Percentiles rank a stretch among this genome's conserved stretches.
Evolutionary conservation across 495 filamentous ascomycete genomes (phyloP).

Genomic region (Aspergillus bertholletiae): DNA sequence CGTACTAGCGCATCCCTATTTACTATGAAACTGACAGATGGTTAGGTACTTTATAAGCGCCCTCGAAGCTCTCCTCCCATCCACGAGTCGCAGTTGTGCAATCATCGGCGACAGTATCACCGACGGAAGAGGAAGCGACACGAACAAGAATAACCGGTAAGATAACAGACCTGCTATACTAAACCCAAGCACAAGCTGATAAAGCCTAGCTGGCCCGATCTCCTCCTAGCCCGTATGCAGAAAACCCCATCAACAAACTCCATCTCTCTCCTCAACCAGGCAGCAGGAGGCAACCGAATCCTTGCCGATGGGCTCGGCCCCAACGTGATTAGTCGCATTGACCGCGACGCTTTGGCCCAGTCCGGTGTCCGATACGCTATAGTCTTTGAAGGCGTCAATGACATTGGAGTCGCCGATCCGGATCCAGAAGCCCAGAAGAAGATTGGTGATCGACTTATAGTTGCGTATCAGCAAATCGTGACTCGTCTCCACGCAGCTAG

Average conservation of each 20-base stretch:
- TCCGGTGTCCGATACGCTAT: constrained; percentile 58
- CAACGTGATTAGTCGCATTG: constrained; percentile 55
- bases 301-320: constrained; percentile 62
- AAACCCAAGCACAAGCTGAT: neutral
- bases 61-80: constrained; percentile 55
- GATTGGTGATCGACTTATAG: constrained; percentile 49
- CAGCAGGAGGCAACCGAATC: constrained; percentile 69
- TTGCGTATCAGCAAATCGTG: constrained; percentile 56
- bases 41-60: constrained; percentile 57
- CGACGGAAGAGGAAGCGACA: constrained; percentile 62
- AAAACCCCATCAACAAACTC: constrained; percentile 36
- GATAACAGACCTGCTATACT: neutral
- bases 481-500: constrained; percentile 53
- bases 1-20: too few relatives aligned
- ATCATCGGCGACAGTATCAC: constrained; percentile 75
- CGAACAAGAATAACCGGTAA: constrained; percentile 62
- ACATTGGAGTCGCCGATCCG: constrained; percentile 54
- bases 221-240: constrained; percentile 55
- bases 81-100: constrained; percentile 42
- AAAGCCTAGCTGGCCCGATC: constrained; percentile 59
- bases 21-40: neutral
- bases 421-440: constrained; percentile 44
- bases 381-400: constrained; percentile 74
- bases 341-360: constrained; percentile 59
- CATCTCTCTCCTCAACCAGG: constrained; percentile 64